Conservation (phyloP, 208 protist species). For the Strigomonas oncopelti region DNA sequence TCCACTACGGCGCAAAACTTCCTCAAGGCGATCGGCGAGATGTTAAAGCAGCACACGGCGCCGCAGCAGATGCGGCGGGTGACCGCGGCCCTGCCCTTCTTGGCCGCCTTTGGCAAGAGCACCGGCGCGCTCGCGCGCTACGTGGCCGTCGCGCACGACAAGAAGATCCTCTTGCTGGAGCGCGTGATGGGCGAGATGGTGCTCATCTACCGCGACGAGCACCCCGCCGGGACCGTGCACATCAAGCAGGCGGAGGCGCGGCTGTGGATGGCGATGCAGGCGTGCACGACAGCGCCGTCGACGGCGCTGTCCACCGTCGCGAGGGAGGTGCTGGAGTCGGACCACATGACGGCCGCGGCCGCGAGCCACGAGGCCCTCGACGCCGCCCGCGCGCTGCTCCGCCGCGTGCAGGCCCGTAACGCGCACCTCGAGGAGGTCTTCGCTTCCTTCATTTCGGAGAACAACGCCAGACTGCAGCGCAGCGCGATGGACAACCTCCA, state of each 20-base stretch:
- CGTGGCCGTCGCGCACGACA: constrained; percentile 9
- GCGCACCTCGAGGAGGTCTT: constrained; percentile 43
- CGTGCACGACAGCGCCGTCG: constrained; percentile 43
- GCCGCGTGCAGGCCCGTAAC: constrained; percentile 27
- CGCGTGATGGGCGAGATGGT: constrained; percentile 68
- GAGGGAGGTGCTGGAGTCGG: not conserved
- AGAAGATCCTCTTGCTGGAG: constrained; percentile 51
- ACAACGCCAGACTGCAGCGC: constrained; percentile 64
- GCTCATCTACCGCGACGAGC: constrained; percentile 56
- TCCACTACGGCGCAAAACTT: constrained; percentile 79
- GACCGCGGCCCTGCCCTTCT: not conserved
- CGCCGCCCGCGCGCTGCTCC: constrained; percentile 1
- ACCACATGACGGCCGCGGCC: constrained; percentile 1
- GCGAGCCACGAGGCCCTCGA: constrained; percentile 24
- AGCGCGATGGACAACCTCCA: constrained; percentile 74
- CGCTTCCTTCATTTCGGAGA: constrained; percentile 51
- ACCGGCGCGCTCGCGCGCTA: constrained; percentile 24
- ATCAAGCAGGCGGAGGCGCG: constrained; percentile 69
- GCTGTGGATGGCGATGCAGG: constrained; percentile 67
- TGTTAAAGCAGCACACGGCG: constrained; percentile 46
- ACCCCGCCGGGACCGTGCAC: constrained; percentile 44
- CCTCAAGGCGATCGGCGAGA: constrained; percentile 53
- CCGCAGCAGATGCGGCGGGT: not conserved
- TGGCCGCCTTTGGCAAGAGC: not conserved
- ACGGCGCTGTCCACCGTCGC: constrained; percentile 21